Conservation (phyloP, 768 basidiomycete species). For the Plicaturopsis crispa region DNA sequence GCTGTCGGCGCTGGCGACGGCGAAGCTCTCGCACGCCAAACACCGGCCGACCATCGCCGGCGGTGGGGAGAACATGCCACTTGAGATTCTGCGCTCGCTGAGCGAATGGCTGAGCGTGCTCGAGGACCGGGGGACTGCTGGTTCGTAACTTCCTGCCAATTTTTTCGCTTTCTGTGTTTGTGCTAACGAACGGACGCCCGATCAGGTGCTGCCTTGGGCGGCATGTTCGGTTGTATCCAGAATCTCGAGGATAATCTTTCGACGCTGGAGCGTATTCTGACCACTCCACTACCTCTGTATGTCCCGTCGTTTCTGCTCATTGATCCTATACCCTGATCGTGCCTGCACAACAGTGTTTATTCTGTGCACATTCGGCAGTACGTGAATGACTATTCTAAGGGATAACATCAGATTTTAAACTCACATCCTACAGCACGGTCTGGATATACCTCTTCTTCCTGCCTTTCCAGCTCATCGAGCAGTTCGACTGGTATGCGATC, state of each 20-base stretch:
- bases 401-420: background rate
- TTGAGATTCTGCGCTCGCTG: conserved; percentile 46
- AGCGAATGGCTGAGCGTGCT: conserved; percentile 53
- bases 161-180: background rate
- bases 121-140: conserved; percentile 51
- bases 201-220: conserved; percentile 41
- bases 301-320: background rate
- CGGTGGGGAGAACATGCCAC: conserved; percentile 48
- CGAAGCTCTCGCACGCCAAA: conserved; percentile 11
- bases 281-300: conserved; percentile 61
- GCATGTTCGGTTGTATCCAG: conserved; percentile 39
- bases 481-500: conserved; percentile 58
- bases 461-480: conserved; percentile 64
- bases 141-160: conserved; percentile 30
- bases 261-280: conserved; percentile 49
- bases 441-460: conserved; percentile 73
- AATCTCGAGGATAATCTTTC: conserved; percentile 47
- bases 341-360: conserved; percentile 37
- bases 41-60: conserved; percentile 25
- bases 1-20: no score
- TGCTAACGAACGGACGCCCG: background rate
- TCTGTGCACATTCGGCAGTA: conserved; percentile 52
- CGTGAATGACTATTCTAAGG: conserved; percentile 22
- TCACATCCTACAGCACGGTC: conserved; percentile 35
- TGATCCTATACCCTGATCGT: conserved; percentile 1